Percentiles rank a stretch among this genome's conserved stretches.
phyloP scores from a whole-genome alignment of 495 filamentous ascomycete species.

The Lentithecium fluviatile region DNA sequence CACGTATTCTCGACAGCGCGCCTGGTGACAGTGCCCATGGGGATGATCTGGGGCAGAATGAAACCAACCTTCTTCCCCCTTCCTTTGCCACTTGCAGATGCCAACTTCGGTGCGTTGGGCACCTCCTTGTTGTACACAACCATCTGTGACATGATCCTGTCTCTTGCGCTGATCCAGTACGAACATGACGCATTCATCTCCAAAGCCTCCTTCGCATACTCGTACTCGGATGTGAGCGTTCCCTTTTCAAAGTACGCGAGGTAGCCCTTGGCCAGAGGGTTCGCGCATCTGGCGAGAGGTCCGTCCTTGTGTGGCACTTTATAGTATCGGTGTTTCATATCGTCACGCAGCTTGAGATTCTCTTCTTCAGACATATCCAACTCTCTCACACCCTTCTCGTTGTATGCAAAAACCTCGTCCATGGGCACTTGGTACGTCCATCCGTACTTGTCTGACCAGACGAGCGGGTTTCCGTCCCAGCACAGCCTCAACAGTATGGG shows the following conservation, averaged over 20 bases:
- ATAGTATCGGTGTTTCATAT: slow-evolving; percentile 69
- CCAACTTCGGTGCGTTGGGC: slow-evolving; percentile 43
- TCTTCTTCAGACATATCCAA: slow-evolving; percentile 78
- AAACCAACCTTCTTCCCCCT: slow-evolving; percentile 60
- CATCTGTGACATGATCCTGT: slow-evolving; percentile 88
- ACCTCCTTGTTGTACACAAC: slow-evolving; percentile 77
- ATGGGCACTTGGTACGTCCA: slow-evolving; percentile 84
- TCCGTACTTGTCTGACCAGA: slow-evolving; percentile 89
- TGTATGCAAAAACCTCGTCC: slow-evolving; percentile 62
- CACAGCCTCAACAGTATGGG: slow-evolving; percentile 79
- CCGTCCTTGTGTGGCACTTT: slow-evolving; percentile 97
- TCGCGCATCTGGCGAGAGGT: slow-evolving; percentile 76
- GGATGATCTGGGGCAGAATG: slow-evolving; percentile 97
- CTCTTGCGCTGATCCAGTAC: slow-evolving; percentile 95
- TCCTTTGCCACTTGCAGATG: slow-evolving; percentile 27
- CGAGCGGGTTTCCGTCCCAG: slow-evolving; percentile 86
- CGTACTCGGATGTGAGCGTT: slow-evolving; percentile 77
- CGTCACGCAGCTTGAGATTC: slow-evolving; percentile 61
- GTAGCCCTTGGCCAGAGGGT: slow-evolving; percentile 87
- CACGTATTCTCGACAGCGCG: slow-evolving; percentile 97
- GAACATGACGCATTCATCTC: slow-evolving; percentile 98
- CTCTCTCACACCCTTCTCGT: slow-evolving; percentile 63
- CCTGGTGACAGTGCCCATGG: slow-evolving; percentile 98
- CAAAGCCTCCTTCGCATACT: slow-evolving; percentile 87
- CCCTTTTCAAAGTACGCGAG: slow-evolving; percentile 88